phyloP scores from a whole-genome alignment of 768 basidiomycete genomes.

The Holtermannia corniformis region DNA sequence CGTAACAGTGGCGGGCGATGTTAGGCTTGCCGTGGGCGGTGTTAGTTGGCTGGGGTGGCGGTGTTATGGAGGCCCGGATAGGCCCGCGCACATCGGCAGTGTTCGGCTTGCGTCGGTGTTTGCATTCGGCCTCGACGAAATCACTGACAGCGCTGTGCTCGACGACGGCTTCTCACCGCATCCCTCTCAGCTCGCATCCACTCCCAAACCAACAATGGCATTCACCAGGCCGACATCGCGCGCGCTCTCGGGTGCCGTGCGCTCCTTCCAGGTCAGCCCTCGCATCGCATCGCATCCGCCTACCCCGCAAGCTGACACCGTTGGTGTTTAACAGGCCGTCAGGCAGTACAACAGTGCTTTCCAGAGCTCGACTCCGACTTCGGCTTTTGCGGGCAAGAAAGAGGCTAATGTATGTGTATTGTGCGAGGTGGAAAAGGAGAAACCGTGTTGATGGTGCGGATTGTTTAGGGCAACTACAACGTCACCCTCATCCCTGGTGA shows the following conservation, averaged over 20 bases:
- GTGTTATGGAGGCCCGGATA: background rate
- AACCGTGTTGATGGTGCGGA: no score
- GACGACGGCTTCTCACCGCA: no score
- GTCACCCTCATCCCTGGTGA: slow-evolving; percentile 96
- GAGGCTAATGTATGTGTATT: slow-evolving; percentile 59
- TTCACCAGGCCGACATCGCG: no score
- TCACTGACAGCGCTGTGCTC: no score
- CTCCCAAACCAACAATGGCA: no score
- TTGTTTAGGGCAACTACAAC: slow-evolving; percentile 77
- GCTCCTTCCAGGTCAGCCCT: no score
- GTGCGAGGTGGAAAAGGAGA: background rate
- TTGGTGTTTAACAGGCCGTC: no score
- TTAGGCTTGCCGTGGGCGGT: background rate
- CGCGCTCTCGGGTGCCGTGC: no score
- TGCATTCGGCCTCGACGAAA: no score
- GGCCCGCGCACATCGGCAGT: slow-evolving; percentile 7
- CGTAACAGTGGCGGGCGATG: slow-evolving; percentile 3
- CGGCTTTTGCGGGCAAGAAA: slow-evolving; percentile 84
- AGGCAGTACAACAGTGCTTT: slow-evolving; percentile 37
- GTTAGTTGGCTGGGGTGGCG: background rate
- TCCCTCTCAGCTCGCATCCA: no score
- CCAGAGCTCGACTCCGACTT: slow-evolving; percentile 57
- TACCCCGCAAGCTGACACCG: no score
- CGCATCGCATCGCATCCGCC: background rate
- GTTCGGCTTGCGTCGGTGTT: no score